Conservation (phyloP, 129 eudicot genomes). For the Helianthus annuus region DNA sequence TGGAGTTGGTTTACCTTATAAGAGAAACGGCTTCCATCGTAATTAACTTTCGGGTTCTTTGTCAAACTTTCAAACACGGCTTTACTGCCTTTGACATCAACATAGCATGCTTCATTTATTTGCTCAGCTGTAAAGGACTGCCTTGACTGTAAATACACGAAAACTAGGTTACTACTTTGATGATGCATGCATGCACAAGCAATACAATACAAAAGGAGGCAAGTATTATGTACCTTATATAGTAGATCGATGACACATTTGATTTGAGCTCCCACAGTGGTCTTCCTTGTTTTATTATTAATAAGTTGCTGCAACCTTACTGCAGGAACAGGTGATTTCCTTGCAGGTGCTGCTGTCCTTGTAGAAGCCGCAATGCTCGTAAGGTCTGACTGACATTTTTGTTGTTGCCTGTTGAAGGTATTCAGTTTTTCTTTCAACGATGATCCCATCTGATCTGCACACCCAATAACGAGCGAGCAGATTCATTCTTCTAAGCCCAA, state of each 20-base stretch:
- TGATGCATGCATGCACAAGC: too few relatives aligned
- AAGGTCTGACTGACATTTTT: too few relatives aligned
- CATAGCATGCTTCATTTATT: constrained; percentile 55
- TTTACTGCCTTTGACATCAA: constrained; percentile 73
- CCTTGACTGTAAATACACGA: constrained; percentile 44
- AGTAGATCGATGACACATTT: constrained; percentile 69
- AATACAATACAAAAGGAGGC: too few relatives aligned
- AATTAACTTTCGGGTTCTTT: constrained; percentile 72
- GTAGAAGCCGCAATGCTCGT: too few relatives aligned
- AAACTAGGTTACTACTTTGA: constrained; percentile 34
- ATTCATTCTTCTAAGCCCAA: too few relatives aligned
- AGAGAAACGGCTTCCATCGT: constrained; percentile 72
- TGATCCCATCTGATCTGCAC: too few relatives aligned
- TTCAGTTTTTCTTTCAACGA: too few relatives aligned
- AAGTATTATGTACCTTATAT: constrained; percentile 42
- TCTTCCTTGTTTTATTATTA: constrained; percentile 61
- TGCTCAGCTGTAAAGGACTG: constrained; percentile 59
- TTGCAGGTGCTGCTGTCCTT: background rate
- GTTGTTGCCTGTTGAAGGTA: too few relatives aligned
- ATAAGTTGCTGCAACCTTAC: constrained; percentile 63
- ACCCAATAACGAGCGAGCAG: too few relatives aligned
- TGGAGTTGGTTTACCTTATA: constrained; percentile 72
- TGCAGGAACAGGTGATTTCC: constrained; percentile 4
- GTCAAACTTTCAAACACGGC: constrained; percentile 85
- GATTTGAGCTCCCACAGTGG: constrained; percentile 78